phyloP scores from a whole-genome alignment of 2,329 filamentous ascomycete genomes.

The Fonsecaea pedrosoi region DNA sequence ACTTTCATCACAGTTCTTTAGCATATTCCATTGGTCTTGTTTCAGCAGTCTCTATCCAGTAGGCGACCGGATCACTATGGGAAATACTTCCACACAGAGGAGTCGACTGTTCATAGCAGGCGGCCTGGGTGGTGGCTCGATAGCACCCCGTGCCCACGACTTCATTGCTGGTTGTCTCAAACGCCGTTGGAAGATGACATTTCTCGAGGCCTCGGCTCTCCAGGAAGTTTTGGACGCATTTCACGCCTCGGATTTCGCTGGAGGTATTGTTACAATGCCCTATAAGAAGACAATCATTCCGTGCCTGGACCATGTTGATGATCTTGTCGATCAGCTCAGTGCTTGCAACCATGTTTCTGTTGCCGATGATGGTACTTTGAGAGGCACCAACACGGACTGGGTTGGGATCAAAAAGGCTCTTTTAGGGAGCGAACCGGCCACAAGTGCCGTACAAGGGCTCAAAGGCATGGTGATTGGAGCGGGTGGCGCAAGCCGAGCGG shows the following conservation, averaged over 20 bases:
- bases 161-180: slow-evolving; percentile 47
- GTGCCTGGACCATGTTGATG: slow-evolving; percentile 46
- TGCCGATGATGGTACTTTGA: slow-evolving; percentile 38
- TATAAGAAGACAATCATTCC: slow-evolving; percentile 51
- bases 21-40: not conserved
- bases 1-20: not conserved
- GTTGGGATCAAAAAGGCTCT: slow-evolving; percentile 50
- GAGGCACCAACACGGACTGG: slow-evolving; percentile 55
- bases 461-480: slow-evolving; percentile 63
- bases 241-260: slow-evolving; percentile 43
- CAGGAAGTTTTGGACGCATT: slow-evolving; percentile 45
- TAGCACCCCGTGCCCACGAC: slow-evolving; percentile 51
- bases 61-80: not conserved
- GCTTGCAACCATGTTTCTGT: slow-evolving; percentile 27
- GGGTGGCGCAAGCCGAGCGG: slow-evolving; percentile 76
- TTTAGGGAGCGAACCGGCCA: slow-evolving; percentile 44
- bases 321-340: slow-evolving; percentile 45
- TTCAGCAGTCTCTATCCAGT: not conserved
- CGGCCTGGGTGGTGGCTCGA: slow-evolving; percentile 45
- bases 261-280: slow-evolving; percentile 52
- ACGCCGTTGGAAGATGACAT: slow-evolving; percentile 45
- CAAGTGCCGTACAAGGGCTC: slow-evolving; percentile 50
- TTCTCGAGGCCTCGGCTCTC: slow-evolving; percentile 45
- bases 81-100: not conserved
- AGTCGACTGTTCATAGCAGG: slow-evolving; percentile 20